Evolutionary conservation across 768 basidiomycete genomes (phyloP).

Genomic region (Kwoniella botswanensis): DNA sequence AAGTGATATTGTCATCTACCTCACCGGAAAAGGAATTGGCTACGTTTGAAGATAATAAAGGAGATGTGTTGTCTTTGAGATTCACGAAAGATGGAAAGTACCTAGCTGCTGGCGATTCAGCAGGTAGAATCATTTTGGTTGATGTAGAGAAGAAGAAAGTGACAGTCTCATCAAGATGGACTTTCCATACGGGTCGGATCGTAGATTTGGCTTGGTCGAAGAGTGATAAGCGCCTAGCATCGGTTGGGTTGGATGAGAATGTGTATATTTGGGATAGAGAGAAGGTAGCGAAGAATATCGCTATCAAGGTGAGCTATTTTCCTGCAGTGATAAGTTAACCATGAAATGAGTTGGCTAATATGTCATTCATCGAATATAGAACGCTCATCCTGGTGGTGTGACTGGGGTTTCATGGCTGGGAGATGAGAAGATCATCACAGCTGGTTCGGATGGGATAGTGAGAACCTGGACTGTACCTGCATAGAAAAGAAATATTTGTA

Average conservation of each 20-base stretch:
- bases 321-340: neutral
- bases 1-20: conserved; percentile 72
- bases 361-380: conserved; percentile 56
- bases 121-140: conserved; percentile 79
- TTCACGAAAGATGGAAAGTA: conserved; percentile 78
- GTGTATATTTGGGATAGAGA: conserved; percentile 83
- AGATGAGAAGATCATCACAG: conserved; percentile 66
- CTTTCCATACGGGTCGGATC: conserved; percentile 81
- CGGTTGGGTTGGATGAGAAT: conserved; percentile 90
- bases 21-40: conserved; percentile 62
- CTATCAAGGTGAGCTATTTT: conserved; percentile 64
- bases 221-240: conserved; percentile 77
- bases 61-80: conserved; percentile 72
- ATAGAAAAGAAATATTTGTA: neutral
- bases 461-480: conserved; percentile 59
- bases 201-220: conserved; percentile 76
- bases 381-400: conserved; percentile 83
- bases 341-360: conserved; percentile 5
- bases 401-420: conserved; percentile 78
- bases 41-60: conserved; percentile 65
- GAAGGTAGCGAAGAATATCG: conserved; percentile 71
- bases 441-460: conserved; percentile 82
- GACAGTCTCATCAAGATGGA: conserved; percentile 70
- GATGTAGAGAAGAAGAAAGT: conserved; percentile 67
- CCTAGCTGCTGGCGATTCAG: conserved; percentile 84